A percentile compares a stretch with the other conserved stretches of the same genome.
Evolutionary conservation across 2,329 filamentous ascomycete genomes (phyloP).

Genomic region (Aspergillus latus): DNA sequence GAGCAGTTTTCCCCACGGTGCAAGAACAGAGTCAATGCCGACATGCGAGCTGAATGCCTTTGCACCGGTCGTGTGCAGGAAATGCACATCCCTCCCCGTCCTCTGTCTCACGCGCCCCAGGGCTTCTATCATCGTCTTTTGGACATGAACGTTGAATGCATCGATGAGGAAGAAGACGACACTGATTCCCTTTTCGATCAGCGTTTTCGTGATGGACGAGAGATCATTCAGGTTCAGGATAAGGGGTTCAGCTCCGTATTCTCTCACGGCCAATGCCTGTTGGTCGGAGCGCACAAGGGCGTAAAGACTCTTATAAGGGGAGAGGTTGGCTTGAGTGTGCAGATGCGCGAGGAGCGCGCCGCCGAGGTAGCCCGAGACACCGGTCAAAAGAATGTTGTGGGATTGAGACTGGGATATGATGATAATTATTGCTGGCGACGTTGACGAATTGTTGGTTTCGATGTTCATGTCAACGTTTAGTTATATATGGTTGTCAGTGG

Average conservation of each 20-base stretch:
- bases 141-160: conserved; percentile 29
- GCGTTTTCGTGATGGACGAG: conserved; percentile 33
- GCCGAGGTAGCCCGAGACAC: neutral
- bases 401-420: no score
- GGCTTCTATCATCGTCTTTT: conserved; percentile 46
- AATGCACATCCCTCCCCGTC: conserved; percentile 48
- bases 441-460: no score
- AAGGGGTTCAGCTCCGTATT: conserved; percentile 48
- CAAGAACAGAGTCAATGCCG: conserved; percentile 34
- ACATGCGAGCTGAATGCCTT: conserved; percentile 54
- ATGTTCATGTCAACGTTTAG: no score
- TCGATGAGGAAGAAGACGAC: conserved; percentile 53
- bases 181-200: conserved; percentile 48
- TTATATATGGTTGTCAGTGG: no score
- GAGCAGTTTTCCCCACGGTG: conserved; percentile 29
- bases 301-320: neutral
- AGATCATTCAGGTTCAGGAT: conserved; percentile 27
- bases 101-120: conserved; percentile 46
- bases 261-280: conserved; percentile 35
- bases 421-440: no score
- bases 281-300: neutral
- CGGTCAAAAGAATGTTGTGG: neutral
- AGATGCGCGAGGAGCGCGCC: neutral
- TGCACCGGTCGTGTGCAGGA: conserved; percentile 54
- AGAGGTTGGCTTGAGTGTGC: neutral